Base-by-base conservation (phyloP, 345 rosid species). In the Cardamine chenopodiifolia region DNA sequence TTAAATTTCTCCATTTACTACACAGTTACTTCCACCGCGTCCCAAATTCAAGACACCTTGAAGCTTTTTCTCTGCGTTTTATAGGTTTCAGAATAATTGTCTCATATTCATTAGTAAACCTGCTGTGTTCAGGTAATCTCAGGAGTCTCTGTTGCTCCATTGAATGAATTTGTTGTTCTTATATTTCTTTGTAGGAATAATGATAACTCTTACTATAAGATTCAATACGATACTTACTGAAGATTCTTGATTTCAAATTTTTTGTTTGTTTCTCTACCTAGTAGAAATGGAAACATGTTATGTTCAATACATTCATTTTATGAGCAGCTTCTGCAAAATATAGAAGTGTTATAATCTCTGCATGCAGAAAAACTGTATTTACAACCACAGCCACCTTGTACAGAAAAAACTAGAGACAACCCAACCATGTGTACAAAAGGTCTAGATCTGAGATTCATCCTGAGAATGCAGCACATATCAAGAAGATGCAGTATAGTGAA, bases 41-140 rank as follows among this genome's bases (percentile, higher is more conserved):
- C 81, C 52, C 39, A 78, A 72, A 42, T 8, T 72, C 1, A 78
- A 78, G 69, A 59, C 81, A 71, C 77, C 81, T 39, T 78, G 73
- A 78, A 66, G 76, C 47, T 70, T 65, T 20, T 56, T 70, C 60
- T 63, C 60, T 54, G 49, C 19, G 9, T 44, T 44, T 44, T 44
- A 44, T 44, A 58, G 42, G 29, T 15, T 42, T 47, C 73, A 47
- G 25, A 77, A 64, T 70, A 76, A 70, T 56, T 63, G 66, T 55
- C 64, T 55, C 65, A 55, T 62, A 69, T 76, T 76, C 65, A 44
- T 62, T 54, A 39, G 31, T 42, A 64, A 42, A 64, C 66, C 71
- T 73, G 37, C 1, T 32, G 28, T 55, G 56, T 32, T 55, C 64
- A 54, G 78, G 78, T 66, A 23, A 35, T 57, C 29, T 55, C 59